Evolutionary conservation across 2,329 filamentous ascomycete species (phyloP).

Genomic region (Mariannaea sp.): DNA sequence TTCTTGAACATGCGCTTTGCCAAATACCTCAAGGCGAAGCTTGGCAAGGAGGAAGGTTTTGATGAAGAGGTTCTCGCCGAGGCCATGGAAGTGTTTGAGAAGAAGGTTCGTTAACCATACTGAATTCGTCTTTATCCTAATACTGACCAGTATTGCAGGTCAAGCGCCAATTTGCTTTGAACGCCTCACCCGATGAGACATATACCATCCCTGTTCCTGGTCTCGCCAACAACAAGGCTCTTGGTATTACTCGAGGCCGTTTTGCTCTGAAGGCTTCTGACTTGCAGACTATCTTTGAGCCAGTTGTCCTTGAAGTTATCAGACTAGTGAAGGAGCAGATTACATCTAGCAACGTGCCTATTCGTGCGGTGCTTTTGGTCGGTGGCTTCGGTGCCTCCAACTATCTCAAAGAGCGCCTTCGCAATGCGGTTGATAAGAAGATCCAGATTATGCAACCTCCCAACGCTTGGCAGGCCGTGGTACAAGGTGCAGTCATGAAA

Average conservation of each 20-base stretch:
- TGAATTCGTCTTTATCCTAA: neutral
- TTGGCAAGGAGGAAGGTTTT: constrained; percentile 47
- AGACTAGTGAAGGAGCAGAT: constrained; percentile 51
- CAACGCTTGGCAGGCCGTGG: constrained; percentile 54
- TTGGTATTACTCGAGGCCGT: constrained; percentile 45
- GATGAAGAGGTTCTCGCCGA: constrained; percentile 46
- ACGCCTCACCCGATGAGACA: constrained; percentile 39
- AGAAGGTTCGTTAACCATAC: constrained; percentile 34
- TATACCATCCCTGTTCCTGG: constrained; percentile 48
- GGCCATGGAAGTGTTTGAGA: constrained; percentile 50
- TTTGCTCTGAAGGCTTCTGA: constrained; percentile 46
- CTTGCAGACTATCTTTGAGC: constrained; percentile 50
- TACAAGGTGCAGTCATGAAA: constrained; percentile 55
- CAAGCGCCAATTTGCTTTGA: constrained; percentile 45
- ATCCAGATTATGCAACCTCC: constrained; percentile 52
- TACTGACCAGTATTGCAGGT: constrained; percentile 30
- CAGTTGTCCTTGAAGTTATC: constrained; percentile 50
- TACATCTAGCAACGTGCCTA: constrained; percentile 42
- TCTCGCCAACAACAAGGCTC: constrained; percentile 45
- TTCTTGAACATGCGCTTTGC: constrained; percentile 52
- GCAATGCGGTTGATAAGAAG: constrained; percentile 39
- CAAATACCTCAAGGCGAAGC: constrained; percentile 46
- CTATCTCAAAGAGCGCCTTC: constrained; percentile 50
- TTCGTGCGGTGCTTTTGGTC: constrained; percentile 50
- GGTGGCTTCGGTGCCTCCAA: constrained; percentile 53